Percentiles rank a stretch among this genome's conserved stretches.
Conservation (phyloP, 228 moss, liverwort and hornwort species). For the Sphagnum magellanicum region DNA sequence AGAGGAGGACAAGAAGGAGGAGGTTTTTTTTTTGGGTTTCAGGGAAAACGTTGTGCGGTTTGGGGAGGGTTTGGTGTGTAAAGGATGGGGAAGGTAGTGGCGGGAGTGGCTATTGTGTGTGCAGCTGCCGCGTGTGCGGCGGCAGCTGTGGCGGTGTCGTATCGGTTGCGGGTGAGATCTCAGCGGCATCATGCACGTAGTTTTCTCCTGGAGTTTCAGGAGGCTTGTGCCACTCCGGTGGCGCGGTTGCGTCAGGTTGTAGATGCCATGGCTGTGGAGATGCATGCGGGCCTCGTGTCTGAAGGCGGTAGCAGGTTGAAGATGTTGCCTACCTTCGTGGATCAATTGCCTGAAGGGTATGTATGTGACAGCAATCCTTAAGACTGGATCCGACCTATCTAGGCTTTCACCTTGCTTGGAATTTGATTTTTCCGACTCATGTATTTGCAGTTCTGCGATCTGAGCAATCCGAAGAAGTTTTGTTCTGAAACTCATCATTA, state of each 20-base stretch:
- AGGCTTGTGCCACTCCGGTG: conserved; percentile 51
- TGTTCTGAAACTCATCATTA: too few species aligned
- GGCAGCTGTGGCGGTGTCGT: conserved; percentile 51
- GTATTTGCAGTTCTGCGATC: too few species aligned
- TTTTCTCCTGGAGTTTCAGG: conserved; percentile 55
- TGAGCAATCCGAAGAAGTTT: too few species aligned
- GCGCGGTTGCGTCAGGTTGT: conserved; percentile 50
- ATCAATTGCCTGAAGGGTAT: conserved; percentile 55
- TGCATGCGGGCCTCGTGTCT: conserved; percentile 63
- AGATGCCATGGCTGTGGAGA: conserved; percentile 60
- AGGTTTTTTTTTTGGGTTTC: not conserved
- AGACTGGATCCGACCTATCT: too few species aligned
- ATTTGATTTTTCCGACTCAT: too few species aligned
- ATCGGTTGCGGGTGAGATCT: conserved; percentile 34
- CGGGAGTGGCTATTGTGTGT: conserved; percentile 44
- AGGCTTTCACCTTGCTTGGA: too few species aligned
- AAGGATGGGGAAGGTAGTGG: conserved; percentile 35
- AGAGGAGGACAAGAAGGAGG: too few species aligned
- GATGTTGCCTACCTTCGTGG: conserved; percentile 75
- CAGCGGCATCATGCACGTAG: conserved; percentile 39
- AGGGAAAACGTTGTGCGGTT: conserved; percentile 3
- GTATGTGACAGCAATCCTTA: too few species aligned
- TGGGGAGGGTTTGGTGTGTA: not conserved
- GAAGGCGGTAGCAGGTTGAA: conserved; percentile 51
- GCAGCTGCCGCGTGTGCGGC: conserved; percentile 60